Base-by-base conservation (phyloP, 768 basidiomycete genomes). In the Pulveroboletus sp. region DNA sequence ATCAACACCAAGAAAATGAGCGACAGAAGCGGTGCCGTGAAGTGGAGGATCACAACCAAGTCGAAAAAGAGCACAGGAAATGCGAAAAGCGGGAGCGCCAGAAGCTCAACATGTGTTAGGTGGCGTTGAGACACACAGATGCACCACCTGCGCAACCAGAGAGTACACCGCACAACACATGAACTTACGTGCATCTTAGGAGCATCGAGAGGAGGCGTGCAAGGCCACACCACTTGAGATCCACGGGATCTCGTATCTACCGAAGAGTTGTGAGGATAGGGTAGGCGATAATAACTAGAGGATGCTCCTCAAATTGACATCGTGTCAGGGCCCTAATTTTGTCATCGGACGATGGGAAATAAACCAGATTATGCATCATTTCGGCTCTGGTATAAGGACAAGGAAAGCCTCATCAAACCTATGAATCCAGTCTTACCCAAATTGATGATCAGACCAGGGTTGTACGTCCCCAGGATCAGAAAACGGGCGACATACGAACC, bases 301-400 rank as follows among this genome's bases (percentile, higher is more conserved):
- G 31, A 27, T 15, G 8, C 6, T 6, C 26, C 2, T 14, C 6
- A 24, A 14, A 44, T 30, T 52, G 30, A 59, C 8, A 10, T 36
- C 10, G 26, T 45, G 9, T 21, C 15, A 62, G 61, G 56, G 60
- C 35, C 42, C 54, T 44, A 50, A 62, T 5, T 1, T 43, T 14
- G 18, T 43, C 28, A 28, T 43, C 2, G 68, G 70, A 8, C 49
- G 47, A 31, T 71, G 64, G 63, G 54, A 46, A 6, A 45, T 66
- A 11, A 50, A 64, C 41, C 70, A 1, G 58, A 57, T 15, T 71
- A 70, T 39, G 40, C 39, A 2, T 18, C 69, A 0, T 60, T 54
- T 28, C 71, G 68, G 57, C 45, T 32, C 26, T 52, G 51, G 49
- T 66, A 66, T 51, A 59, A 61, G 8, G 65, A 71, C 46, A 63